Evolutionary conservation across 495 filamentous ascomycete species (phyloP).

Genomic region (Bacidia gigantensis): DNA sequence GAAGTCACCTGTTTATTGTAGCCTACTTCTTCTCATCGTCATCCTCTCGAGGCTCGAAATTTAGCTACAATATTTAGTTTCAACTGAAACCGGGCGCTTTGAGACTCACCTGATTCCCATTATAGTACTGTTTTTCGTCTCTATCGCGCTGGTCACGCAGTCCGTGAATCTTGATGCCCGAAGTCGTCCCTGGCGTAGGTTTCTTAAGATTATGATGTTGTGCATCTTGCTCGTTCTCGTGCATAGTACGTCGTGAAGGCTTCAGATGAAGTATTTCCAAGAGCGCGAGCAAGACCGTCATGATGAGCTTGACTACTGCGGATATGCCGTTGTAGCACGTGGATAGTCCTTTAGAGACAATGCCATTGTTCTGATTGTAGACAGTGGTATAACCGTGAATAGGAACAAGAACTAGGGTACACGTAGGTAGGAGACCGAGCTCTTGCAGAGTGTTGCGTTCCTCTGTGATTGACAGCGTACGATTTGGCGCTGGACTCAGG

Average conservation of each 20-base stretch:
- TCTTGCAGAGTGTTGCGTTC: constrained; percentile 53
- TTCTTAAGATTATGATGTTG: background rate
- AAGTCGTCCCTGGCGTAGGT: constrained; percentile 15
- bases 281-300: constrained; percentile 40
- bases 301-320: constrained; percentile 28
- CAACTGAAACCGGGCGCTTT: background rate
- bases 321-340: constrained; percentile 26
- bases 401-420: constrained; percentile 72
- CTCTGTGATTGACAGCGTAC: constrained; percentile 54
- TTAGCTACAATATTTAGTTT: constrained; percentile 36
- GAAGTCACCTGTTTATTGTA: too few species aligned
- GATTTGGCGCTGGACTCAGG: constrained; percentile 62
- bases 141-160: constrained; percentile 39
- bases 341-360: constrained; percentile 32
- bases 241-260: background rate
- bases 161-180: constrained; percentile 38
- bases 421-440: constrained; percentile 58
- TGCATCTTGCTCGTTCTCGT: background rate
- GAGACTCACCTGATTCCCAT: constrained; percentile 69
- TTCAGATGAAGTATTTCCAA: constrained; percentile 35
- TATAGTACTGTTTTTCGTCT: constrained; percentile 60
- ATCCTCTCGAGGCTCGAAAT: constrained; percentile 57
- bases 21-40: constrained; percentile 40
- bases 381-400: constrained; percentile 46
- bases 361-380: constrained; percentile 34